Percentiles rank a stretch among this genome's conserved stretches.
These are phyloP conservation scores for Scutellaria galericulata DNA, from an alignment of 257 asterid species.

Conservation along the genomic window DNA sequence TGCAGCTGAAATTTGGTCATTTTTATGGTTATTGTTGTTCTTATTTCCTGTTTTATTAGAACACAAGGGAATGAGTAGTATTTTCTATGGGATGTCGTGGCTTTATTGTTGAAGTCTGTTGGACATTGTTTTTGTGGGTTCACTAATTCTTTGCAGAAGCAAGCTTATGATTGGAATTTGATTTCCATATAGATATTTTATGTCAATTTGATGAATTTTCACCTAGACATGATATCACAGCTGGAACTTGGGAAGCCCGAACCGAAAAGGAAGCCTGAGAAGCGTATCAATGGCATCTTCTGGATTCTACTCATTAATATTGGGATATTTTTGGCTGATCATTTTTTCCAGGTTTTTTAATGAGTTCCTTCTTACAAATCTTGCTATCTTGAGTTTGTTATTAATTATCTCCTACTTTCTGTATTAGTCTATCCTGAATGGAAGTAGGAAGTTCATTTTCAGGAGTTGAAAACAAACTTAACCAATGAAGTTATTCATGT, in stretches of 20 bases:
- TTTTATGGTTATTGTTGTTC: neutral
- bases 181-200: constrained; percentile 21
- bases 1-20: neutral
- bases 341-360: constrained; percentile 75
- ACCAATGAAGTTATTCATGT: neutral
- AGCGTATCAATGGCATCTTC: constrained; percentile 82
- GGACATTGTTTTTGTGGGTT: neutral
- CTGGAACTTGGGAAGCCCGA: constrained; percentile 78
- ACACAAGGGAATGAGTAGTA: neutral
- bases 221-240: constrained; percentile 78
- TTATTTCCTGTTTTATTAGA: constrained; percentile 1
- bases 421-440: neutral
- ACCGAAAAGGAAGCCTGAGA: constrained; percentile 61
- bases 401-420: neutral
- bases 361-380: neutral
- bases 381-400: neutral
- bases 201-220: constrained; percentile 52
- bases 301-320: constrained; percentile 89
- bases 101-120: neutral
- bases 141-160: neutral
- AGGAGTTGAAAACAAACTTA: neutral
- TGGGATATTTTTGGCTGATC: constrained; percentile 82
- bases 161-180: constrained; percentile 26
- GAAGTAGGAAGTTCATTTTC: neutral
- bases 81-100: neutral